Evolutionary conservation across 2,329 filamentous ascomycete species (phyloP), one percentile per base, ranked within the genome.

Genomic region (Cladophialophora immunda): DNA sequence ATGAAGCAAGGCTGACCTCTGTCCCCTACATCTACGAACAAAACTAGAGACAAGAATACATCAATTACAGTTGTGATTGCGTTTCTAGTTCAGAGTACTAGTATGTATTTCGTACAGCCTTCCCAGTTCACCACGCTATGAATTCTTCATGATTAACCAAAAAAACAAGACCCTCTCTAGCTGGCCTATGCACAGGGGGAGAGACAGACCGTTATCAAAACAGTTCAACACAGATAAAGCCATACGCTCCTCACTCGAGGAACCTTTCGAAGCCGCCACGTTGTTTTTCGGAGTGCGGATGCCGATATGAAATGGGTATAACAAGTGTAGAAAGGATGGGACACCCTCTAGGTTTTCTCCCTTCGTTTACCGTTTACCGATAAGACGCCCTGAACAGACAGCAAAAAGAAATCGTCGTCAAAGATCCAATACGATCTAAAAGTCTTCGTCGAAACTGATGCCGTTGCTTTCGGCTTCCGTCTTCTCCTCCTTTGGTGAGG

Each of bases 371-470:
- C 52, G 27, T 30, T 15, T 55, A 30, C 30, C 45, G 45, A 25
- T 53, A 2, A 55, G 27, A 61, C 58, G 58, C 57, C 68, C 13
- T 64, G 19, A 63, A 67, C 58, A 50, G 50, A 66, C 68, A 55
- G 64, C 52, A 61, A 63, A 63, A 65, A 62, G 47, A 47, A 38
- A 54, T 62, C 50, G 65, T 59, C 25, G 58, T 55, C 15, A 47
- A 17, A 63, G 47, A 55, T 19, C 38, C 19, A 4, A n/a, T 32
- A 27, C 32, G 11, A 56, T 85, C 86, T 92, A 98, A 78, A 99
- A 99, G 83, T 99, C 95, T 73, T 98, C 94, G 74, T 98, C 94
- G 76, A 99, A 98, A 79, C 82, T 86, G 83, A 99, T 96, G 83
- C 94, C 93, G 70, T 92, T 92, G 66, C 80, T 72, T 55, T 76